phyloP scores from a whole-genome alignment of 2,329 filamentous ascomycete species.

The Beauveria brongniartii region DNA sequence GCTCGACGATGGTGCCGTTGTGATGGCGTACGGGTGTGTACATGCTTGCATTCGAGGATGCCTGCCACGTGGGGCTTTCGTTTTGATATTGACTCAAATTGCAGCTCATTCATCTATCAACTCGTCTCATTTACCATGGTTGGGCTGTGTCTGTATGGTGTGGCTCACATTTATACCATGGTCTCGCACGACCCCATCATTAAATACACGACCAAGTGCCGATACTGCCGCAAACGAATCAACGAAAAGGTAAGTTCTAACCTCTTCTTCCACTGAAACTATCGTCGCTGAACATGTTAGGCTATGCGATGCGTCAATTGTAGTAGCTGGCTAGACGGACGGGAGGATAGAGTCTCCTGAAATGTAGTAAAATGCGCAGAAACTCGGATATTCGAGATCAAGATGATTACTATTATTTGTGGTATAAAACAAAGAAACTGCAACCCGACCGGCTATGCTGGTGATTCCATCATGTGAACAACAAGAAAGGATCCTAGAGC shows the following conservation, averaged over 20 bases:
- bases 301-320: conserved; percentile 39
- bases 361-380: not conserved
- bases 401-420: not conserved
- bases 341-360: conserved; percentile 29
- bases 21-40: conserved; percentile 60
- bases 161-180: conserved; percentile 55
- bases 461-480: not conserved
- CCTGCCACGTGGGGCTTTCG: not conserved
- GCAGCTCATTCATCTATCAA: conserved; percentile 53
- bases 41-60: not conserved
- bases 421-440: not conserved
- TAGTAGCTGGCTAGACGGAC: conserved; percentile 43
- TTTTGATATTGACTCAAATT: not conserved
- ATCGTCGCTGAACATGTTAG: conserved; percentile 22
- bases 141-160: conserved; percentile 55
- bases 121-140: conserved; percentile 58
- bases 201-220: conserved; percentile 61
- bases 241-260: conserved; percentile 47
- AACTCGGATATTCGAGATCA: not conserved
- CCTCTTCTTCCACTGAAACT: not conserved
- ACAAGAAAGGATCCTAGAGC: conserved; percentile 18
- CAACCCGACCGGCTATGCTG: not conserved
- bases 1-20: conserved; percentile 60
- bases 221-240: conserved; percentile 56
- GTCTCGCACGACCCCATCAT: conserved; percentile 59